These are phyloP conservation scores for Auricularia heimuer DNA, from an alignment of 768 basidiomycete genomes.

Conservation along the genomic window DNA sequence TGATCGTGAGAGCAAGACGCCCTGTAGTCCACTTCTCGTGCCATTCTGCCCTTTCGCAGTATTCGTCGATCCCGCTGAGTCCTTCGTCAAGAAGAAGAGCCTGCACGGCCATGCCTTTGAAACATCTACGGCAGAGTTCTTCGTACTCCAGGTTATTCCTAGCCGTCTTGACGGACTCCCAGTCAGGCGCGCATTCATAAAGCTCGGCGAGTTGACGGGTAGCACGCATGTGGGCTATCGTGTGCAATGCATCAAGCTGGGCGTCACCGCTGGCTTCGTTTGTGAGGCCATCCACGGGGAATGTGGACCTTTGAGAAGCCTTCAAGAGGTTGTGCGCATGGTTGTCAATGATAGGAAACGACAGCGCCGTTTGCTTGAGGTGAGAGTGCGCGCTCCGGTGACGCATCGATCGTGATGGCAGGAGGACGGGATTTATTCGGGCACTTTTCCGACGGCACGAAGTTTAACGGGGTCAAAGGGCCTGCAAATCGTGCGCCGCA, in stretches of 20 bases:
- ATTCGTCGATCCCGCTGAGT: constrained; percentile 36
- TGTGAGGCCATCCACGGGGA: constrained; percentile 55
- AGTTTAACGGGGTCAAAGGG: too few species aligned
- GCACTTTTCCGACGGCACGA: too few species aligned
- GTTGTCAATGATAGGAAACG: constrained; percentile 61
- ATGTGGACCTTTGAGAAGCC: constrained; percentile 28
- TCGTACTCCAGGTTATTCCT: constrained; percentile 39
- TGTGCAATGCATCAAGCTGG: constrained; percentile 42
- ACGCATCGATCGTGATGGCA: too few species aligned
- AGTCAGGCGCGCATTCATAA: constrained; percentile 32
- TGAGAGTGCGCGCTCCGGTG: too few species aligned
- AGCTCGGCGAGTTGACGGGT: constrained; percentile 44
- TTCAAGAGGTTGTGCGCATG: constrained; percentile 67
- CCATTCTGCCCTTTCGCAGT: constrained; percentile 46
- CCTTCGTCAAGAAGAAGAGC: constrained; percentile 70
- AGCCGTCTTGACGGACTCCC: constrained; percentile 49
- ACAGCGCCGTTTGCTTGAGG: not conserved
- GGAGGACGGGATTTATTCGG: too few species aligned
- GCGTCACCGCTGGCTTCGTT: constrained; percentile 54
- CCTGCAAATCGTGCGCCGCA: too few species aligned
- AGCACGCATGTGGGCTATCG: constrained; percentile 52
- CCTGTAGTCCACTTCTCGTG: constrained; percentile 50
- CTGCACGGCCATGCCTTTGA: constrained; percentile 50
- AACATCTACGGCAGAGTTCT: constrained; percentile 45
- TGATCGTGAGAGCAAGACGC: constrained; percentile 44